Base-by-base conservation (phyloP, 202 grass and related monocot species). In the Hordeum pubiflorum region DNA sequence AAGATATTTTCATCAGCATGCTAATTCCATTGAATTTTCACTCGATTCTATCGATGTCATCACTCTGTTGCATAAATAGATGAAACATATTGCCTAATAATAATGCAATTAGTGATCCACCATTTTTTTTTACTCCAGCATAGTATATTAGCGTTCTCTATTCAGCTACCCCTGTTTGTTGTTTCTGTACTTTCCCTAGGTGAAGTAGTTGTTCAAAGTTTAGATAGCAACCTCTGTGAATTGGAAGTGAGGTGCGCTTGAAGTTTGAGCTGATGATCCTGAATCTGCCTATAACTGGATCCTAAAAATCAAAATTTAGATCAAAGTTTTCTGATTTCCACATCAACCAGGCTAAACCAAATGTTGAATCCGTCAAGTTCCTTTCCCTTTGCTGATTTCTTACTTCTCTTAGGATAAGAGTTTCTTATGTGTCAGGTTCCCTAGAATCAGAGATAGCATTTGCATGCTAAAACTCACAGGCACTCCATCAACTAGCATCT, bases 261-360 rank as follows among this genome's bases (percentile, higher is more conserved):
- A 57, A 79, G 8, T 75, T 68, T 84, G 17, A 18, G 70, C 22
- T 24, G n/a, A 63, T 77, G 62, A 78, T 79, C 58, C 59, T 46
- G 39, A 22, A 34, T 65, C 26, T 66, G 13, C 33, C 20, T 82
- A 26, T 58, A 75, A 79, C 11, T 79, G 64, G 78, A 69, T 74
- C 61, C 65, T 21, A 68, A 59, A 48, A 3, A 33, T 68, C 20
- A 59, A 67, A 7, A 11, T 52, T 3, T 21, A 36, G 38, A 9
- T 48, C 24, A 27, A 11, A 58, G n/a, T 54, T 54, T 54, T 54
- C 7, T 54, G 15, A 62, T 60, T 81, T 81, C 33, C 6, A 7
- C 36, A 72, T 50, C 21, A 7, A 39, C 7, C 38, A 71, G 22
- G 21, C 17, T 77, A 41, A 82, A 54, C 18, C 4, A 74, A 61